Conservation (phyloP, 1,139 yeast species). For the Candida sanyaensis region DNA sequence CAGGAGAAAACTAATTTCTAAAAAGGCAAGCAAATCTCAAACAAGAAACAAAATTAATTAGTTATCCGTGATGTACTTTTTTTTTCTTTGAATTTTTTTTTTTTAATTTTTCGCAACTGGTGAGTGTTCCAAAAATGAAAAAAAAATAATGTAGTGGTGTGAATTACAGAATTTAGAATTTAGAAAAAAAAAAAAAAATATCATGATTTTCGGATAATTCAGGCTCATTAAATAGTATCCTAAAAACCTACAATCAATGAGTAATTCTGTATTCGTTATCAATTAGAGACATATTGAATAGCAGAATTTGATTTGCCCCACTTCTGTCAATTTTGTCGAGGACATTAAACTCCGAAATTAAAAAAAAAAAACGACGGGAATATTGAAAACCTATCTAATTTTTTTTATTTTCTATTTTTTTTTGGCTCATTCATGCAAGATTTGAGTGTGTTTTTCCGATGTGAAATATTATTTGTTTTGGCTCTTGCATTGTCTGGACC, state of each 20-base stretch:
- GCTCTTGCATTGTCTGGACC: too few relatives aligned
- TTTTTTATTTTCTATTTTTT: background rate
- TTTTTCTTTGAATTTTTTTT: too few relatives aligned
- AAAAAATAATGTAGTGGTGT: background rate
- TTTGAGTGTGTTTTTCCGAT: too few relatives aligned
- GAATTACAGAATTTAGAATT: background rate
- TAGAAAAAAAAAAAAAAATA: background rate
- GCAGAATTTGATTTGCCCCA: background rate
- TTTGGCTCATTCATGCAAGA: too few relatives aligned
- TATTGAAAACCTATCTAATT: too few relatives aligned
- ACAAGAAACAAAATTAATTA: too few relatives aligned
- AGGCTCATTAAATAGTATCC: background rate
- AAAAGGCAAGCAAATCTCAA: background rate
- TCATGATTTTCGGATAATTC: background rate
- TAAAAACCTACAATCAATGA: background rate
- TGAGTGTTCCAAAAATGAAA: background rate
- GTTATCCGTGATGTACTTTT: too few relatives aligned
- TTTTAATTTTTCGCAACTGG: conserved; percentile 1
- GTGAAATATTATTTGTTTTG: too few relatives aligned
- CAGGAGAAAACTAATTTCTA: background rate
- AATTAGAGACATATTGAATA: background rate
- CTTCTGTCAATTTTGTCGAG: background rate
- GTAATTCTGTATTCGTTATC: background rate
- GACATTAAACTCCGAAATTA: background rate
- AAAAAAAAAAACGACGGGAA: too few relatives aligned